These are phyloP conservation scores for Daldinia childiae DNA, from an alignment of 495 filamentous ascomycete genomes.

Conservation along the genomic window DNA sequence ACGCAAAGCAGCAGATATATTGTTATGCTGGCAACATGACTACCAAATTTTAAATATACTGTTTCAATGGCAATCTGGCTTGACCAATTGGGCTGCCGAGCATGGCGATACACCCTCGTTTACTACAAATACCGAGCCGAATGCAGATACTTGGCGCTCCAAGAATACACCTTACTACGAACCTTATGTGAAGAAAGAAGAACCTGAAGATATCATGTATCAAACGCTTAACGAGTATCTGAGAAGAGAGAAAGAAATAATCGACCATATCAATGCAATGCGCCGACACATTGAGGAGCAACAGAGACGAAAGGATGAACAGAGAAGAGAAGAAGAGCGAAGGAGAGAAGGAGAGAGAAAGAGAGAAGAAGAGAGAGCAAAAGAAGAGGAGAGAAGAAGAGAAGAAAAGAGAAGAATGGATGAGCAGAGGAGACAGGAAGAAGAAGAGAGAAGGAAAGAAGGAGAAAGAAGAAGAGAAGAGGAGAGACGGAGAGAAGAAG, in stretches of 20 bases:
- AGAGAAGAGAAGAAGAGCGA: background rate
- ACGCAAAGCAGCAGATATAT: background rate
- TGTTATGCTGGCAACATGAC: slow-evolving; percentile 20
- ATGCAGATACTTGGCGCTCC: no score
- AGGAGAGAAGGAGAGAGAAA: background rate
- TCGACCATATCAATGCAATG: background rate
- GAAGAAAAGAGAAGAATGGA: background rate
- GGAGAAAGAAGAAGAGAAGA: background rate
- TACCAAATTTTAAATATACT: background rate
- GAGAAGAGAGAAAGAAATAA: background rate
- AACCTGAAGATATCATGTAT: no score
- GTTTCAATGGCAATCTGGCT: slow-evolving; percentile 5
- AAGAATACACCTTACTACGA: no score
- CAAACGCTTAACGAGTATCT: no score
- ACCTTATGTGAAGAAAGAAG: no score
- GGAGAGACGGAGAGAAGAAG: background rate
- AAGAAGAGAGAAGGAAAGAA: background rate
- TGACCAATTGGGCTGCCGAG: background rate
- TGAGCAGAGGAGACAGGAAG: background rate
- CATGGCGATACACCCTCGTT: no score
- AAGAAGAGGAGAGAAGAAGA: background rate
- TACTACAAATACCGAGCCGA: no score
- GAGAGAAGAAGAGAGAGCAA: background rate
- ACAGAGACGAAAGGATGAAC: no score
- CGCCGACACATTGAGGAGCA: background rate